Base-by-base conservation (phyloP, 805 yeast species). In the Vanderwaltozyma yarrowii region DNA sequence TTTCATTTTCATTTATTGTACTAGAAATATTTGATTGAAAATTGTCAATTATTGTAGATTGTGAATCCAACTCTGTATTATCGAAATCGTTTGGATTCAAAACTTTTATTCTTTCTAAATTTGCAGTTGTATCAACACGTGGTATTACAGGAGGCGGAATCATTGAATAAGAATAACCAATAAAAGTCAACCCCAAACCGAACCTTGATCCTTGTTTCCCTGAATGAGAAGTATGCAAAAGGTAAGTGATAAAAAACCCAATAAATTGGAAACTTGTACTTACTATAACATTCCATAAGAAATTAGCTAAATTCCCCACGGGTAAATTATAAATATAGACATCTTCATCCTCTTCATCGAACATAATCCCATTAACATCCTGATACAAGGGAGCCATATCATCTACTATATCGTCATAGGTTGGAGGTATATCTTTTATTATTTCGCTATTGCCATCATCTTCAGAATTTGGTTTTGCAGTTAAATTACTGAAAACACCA, bases 301-400 rank as follows among this genome's bases (percentile, higher is more conserved):
- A 80, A 53, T 84, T 85, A 27, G 94, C 76, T n/a, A 83, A 58
- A 52, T 82, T 82, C 2, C 98, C 98, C 23, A 89, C 97, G 0
- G 98, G 97, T 47, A 92, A 66, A 0, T 96, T 97, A 48, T 89
- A 95, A 24, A 92, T 86, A 60, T 85, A 85, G 15, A 92, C 79
- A 58, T 89, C 97, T 54, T 92, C 96, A 12, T 30, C 16, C 10
- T 30, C 32, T 27, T 28, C 32, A 15, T 30, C 27, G 21, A 66
- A 65, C 5, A 79, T 86, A 4, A 94, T 84, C 23, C 23, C 9
- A 5, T 86, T 74, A 55, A 86, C 70, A 30, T 92, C 97, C 94
- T 96, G 92, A 61, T 92, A 92, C 29, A 95, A 95, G 0, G 98
- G 98, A 0, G 94, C 77, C 13, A 92, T 74, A 56, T 92, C 98